These are phyloP conservation scores for Colletotrichum melonis DNA, from an alignment of 2,329 filamentous ascomycete genomes.

Conservation along the genomic window DNA sequence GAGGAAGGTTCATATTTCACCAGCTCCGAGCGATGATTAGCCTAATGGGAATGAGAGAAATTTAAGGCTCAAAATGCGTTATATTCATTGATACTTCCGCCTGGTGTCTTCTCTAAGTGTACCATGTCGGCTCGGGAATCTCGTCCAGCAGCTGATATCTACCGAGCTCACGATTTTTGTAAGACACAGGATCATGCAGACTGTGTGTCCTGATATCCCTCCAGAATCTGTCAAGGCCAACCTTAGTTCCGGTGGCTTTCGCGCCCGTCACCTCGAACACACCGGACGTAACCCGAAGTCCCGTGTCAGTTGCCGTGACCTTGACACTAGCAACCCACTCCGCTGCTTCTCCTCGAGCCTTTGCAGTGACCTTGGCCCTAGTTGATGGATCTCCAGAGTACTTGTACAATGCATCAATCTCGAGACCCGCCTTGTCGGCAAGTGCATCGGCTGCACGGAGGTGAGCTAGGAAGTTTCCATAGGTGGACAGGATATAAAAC, in stretches of 20 bases:
- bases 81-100: too few species aligned
- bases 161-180: conserved; percentile 73
- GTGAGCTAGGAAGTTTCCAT: conserved; percentile 73
- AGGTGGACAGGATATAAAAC: conserved; percentile 73
- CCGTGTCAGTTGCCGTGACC: conserved; percentile 71
- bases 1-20: too few species aligned
- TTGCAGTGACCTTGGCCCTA: conserved; percentile 58
- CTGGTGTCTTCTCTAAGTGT: conserved; percentile 54
- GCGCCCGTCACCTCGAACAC: conserved; percentile 74
- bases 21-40: too few species aligned
- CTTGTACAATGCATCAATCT: conserved; percentile 59
- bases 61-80: too few species aligned
- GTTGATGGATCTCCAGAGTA: conserved; percentile 48
- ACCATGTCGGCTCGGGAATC: conserved; percentile 70
- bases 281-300: conserved; percentile 67
- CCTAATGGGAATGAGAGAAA: too few species aligned
- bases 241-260: conserved; percentile 66
- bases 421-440: conserved; percentile 64
- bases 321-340: conserved; percentile 73
- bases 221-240: conserved; percentile 74
- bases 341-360: conserved; percentile 68
- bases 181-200: conserved; percentile 74
- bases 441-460: conserved; percentile 69
- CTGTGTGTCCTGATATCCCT: conserved; percentile 74
- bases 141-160: conserved; percentile 67